Percentiles rank a stretch among this genome's conserved stretches.
Evolutionary conservation across 1,284 basidiomycete genomes (phyloP).

Genomic region (Austroboletus niveus): DNA sequence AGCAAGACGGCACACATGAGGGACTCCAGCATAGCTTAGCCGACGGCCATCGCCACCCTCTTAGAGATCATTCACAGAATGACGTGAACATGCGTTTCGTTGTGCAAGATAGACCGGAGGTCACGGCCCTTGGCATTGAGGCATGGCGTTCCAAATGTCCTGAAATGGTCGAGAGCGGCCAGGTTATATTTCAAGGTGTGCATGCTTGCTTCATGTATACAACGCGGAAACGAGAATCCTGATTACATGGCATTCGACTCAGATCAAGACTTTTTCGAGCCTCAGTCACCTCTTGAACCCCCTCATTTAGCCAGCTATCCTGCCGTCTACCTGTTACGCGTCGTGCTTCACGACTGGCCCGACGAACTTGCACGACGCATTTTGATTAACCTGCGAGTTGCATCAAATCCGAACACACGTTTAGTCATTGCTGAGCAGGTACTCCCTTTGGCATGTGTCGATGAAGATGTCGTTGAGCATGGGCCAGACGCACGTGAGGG

Average conservation of each 20-base stretch:
- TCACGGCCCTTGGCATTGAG: constrained; percentile 58
- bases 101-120: constrained; percentile 67
- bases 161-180: constrained; percentile 54
- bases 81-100: constrained; percentile 42
- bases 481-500: background rate
- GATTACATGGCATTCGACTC: background rate
- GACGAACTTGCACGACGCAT: constrained; percentile 56
- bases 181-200: constrained; percentile 57
- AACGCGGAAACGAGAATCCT: background rate
- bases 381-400: constrained; percentile 49
- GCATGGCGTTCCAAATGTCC: constrained; percentile 65
- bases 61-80: constrained; percentile 4
- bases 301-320: constrained; percentile 39
- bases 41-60: background rate
- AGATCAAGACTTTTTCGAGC: constrained; percentile 72
- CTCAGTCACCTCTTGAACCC: constrained; percentile 45
- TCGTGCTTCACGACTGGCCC: constrained; percentile 75
- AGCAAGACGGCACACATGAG: background rate
- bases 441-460: constrained; percentile 63
- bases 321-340: constrained; percentile 65
- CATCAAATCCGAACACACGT: constrained; percentile 50
- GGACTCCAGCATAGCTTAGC: background rate
- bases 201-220: background rate
- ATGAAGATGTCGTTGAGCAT: constrained; percentile 34
- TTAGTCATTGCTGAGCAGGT: constrained; percentile 69